Evolutionary conservation across 1,284 basidiomycete species (phyloP), one percentile per base, ranked within the genome.

Genomic region (Papiliotrema terrestris): DNA sequence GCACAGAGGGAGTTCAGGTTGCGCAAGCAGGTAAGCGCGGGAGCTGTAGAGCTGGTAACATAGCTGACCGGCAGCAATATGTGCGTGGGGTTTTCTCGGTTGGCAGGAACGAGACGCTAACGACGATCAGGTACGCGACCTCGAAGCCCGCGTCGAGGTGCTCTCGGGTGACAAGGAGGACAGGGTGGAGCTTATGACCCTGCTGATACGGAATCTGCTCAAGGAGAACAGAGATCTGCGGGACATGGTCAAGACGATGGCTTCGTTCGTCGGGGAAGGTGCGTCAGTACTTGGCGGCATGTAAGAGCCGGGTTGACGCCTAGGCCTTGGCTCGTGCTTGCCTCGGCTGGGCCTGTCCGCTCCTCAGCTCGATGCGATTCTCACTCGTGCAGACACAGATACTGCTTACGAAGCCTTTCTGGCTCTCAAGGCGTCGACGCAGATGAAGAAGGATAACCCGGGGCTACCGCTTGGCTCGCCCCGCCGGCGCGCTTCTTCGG

Each of bases 1-100:
- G 91, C 91, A 1, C 92, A 95, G 74, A 84, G 91, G 47, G 91
- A 95, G 75, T 95, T 95, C 67, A 84, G 91, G 42, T 80, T 92
- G 51, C 81, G 91, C 63, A 94, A 94, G 73, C 91, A 93, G 72
- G 89, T 90, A 66, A 82, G 86, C 72, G 29, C 61, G 80, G 44
- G 23, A 37, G 45, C 39, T 8, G 55, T 46, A 32, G 41, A 49
- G 25, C 49, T 32, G 23, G 46, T 55, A 43, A 15, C 45, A 36
- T 23, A 46, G 49, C 43, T 62, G 50, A 42, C 52, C 46, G 36
- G 44, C 59, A 73, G 66, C 71, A 74, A 62, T 74, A 75, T 61
- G 67, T 74, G 52, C 6, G 49, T 44, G 11, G 14, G 62, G 67
- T 51, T 2, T 19, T 26, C 14, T 3, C 19, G 41, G 14, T n/a